Percentiles rank a stretch among this genome's conserved stretches.
These are phyloP conservation scores for Aspergillus spinulosporus DNA, from an alignment of 2,329 filamentous ascomycete species.

Conservation along the genomic window DNA sequence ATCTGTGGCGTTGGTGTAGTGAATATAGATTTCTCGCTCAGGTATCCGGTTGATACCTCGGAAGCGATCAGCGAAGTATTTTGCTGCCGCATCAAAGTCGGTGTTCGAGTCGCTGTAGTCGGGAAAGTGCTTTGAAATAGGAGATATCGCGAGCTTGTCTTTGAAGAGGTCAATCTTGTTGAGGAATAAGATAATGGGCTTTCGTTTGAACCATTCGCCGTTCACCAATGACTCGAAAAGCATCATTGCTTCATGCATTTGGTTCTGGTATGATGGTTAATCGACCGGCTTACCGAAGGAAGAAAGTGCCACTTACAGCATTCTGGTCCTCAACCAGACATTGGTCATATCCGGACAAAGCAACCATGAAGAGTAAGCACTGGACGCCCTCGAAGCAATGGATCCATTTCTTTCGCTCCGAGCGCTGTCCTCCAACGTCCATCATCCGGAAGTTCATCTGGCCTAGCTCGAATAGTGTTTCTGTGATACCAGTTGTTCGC, in stretches of 20 bases:
- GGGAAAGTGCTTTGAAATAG: constrained; percentile 73
- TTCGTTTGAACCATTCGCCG: constrained; percentile 81
- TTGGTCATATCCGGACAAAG: constrained; percentile 95
- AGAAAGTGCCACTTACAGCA: constrained; percentile 64
- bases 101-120: constrained; percentile 72
- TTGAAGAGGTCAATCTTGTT: constrained; percentile 88
- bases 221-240: constrained; percentile 83
- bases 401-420: constrained; percentile 96
- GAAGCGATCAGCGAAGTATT: constrained; percentile 83
- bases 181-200: constrained; percentile 78
- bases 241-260: constrained; percentile 90
- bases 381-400: constrained; percentile 95
- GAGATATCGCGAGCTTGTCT: constrained; percentile 69
- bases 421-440: constrained; percentile 87
- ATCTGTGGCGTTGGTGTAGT: constrained; percentile 62
- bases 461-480: constrained; percentile 89
- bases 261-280: constrained; percentile 60
- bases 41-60: constrained; percentile 68
- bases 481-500: constrained; percentile 91
- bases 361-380: constrained; percentile 87
- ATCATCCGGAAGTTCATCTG: constrained; percentile 96
- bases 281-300: neutral
- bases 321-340: constrained; percentile 95
- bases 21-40: constrained; percentile 58
- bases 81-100: constrained; percentile 72